phyloP scores from a whole-genome alignment of 352 stramenopile genomes.

The Phytopythium sindhum region DNA sequence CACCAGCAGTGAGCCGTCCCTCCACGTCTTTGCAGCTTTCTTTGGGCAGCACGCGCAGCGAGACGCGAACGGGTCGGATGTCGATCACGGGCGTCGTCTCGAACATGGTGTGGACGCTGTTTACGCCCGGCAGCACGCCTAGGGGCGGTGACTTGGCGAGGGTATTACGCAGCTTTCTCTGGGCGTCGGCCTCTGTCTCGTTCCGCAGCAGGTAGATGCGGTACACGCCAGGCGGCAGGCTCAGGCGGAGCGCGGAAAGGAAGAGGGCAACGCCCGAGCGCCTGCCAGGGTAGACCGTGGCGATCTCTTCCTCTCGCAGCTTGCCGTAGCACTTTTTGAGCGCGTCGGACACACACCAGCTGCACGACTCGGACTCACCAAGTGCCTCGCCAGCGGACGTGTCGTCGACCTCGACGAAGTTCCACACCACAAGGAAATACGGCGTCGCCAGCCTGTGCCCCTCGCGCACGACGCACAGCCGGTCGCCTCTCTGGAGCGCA shows the following conservation, averaged over 20 bases:
- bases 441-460: neutral
- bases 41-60: slow-evolving; percentile 19
- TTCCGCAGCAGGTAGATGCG: slow-evolving; percentile 44
- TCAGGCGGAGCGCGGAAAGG: slow-evolving; percentile 33
- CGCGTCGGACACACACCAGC: neutral
- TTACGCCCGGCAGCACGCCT: slow-evolving; percentile 32
- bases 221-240: slow-evolving; percentile 37
- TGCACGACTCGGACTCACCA: neutral
- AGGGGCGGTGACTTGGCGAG: slow-evolving; percentile 25
- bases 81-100: slow-evolving; percentile 49
- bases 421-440: neutral
- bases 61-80: slow-evolving; percentile 34
- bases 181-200: slow-evolving; percentile 10
- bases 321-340: neutral
- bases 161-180: slow-evolving; percentile 23
- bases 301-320: neutral
- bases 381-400: neutral
- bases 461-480: slow-evolving; percentile 36
- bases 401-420: neutral
- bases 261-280: slow-evolving; percentile 7
- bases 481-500: slow-evolving; percentile 22
- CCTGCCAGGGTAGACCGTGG: neutral
- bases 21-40: neutral
- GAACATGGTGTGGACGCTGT: slow-evolving; percentile 52
- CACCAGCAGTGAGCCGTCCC: too few species aligned